Evolutionary conservation across 2,329 filamentous ascomycete genomes (phyloP).

Genomic region (Sporothrix curviconia): DNA sequence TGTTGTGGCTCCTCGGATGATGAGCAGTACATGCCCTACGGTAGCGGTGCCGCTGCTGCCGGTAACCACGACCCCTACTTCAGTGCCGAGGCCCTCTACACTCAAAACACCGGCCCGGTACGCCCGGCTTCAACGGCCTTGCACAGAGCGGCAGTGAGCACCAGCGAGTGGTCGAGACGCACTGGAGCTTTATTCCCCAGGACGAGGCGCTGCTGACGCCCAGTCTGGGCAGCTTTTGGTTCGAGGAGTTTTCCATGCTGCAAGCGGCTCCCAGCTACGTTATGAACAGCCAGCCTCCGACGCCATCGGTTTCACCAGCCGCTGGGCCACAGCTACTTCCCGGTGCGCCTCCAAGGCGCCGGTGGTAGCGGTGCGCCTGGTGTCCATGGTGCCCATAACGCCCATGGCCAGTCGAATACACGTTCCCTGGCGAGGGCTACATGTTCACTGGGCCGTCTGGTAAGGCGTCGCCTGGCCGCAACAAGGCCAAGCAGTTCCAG

Average conservation of each 20-base stretch:
- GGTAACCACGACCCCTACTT: slow-evolving; percentile 1
- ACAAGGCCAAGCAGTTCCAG: slow-evolving; percentile 37
- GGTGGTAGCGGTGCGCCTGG: slow-evolving; percentile 18
- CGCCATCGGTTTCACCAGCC: slow-evolving; percentile 42
- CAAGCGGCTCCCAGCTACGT: slow-evolving; percentile 39
- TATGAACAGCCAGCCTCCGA: slow-evolving; percentile 42
- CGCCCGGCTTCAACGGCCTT: slow-evolving; percentile 7
- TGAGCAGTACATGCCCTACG: background rate
- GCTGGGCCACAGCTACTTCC: slow-evolving; percentile 37
- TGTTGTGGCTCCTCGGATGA: slow-evolving; percentile 11
- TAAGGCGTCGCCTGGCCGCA: slow-evolving; percentile 31
- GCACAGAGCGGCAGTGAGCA: slow-evolving; percentile 24
- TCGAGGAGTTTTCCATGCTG: slow-evolving; percentile 37
- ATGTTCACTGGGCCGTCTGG: slow-evolving; percentile 28
- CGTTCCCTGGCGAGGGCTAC: slow-evolving; percentile 43
- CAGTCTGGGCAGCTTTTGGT: slow-evolving; percentile 38
- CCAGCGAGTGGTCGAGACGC: slow-evolving; percentile 30
- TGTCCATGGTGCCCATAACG: background rate
- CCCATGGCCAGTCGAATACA: slow-evolving; percentile 40
- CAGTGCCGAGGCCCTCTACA: background rate
- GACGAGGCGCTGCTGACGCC: slow-evolving; percentile 47
- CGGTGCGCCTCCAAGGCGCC: slow-evolving; percentile 24
- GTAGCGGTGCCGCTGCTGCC: background rate
- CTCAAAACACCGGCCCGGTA: slow-evolving; percentile 16
- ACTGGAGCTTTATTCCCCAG: slow-evolving; percentile 27